A percentile compares a stretch with the other conserved stretches of the same genome.
phyloP scores from a whole-genome alignment of 1,284 basidiomycete species.

The Pseudozyma thailandica region DNA sequence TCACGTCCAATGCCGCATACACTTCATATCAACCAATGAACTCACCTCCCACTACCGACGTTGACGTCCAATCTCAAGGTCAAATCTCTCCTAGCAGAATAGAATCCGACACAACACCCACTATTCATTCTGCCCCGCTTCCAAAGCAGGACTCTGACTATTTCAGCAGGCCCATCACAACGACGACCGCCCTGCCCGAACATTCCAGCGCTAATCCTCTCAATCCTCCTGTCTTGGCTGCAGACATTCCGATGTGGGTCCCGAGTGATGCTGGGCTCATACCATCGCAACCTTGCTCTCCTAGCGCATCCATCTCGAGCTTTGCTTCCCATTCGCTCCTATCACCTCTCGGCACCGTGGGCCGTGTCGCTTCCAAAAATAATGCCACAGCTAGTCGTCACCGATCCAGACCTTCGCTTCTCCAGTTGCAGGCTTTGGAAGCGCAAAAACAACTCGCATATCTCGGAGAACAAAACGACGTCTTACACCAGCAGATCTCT shows the following conservation, averaged over 20 bases:
- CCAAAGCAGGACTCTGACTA: conserved; percentile 18
- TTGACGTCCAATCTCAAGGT: conserved; percentile 23
- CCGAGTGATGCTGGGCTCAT: conserved; percentile 41
- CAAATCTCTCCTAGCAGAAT: conserved; percentile 17
- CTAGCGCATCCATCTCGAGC: conserved; percentile 36
- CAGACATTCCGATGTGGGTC: conserved; percentile 20
- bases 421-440: conserved; percentile 39
- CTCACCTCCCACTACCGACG: conserved; percentile 54
- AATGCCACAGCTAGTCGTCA: conserved; percentile 12
- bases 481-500: conserved; percentile 54
- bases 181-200: not conserved
- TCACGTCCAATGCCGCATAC: no score
- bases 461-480: conserved; percentile 57
- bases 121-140: conserved; percentile 15
- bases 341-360: conserved; percentile 10
- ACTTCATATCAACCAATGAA: conserved; percentile 19
- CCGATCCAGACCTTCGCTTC: conserved; percentile 29
- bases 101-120: conserved; percentile 28
- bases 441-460: conserved; percentile 54
- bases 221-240: no score
- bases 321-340: conserved; percentile 28
- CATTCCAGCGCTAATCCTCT: not conserved
- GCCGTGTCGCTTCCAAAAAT: conserved; percentile 4
- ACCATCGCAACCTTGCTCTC: conserved; percentile 38
- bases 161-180: conserved; percentile 17